A percentile compares a stretch with the other conserved stretches of the same genome.
Conservation (phyloP, 345 rosid genomes). For the Cardiospermum halicacabum region DNA sequence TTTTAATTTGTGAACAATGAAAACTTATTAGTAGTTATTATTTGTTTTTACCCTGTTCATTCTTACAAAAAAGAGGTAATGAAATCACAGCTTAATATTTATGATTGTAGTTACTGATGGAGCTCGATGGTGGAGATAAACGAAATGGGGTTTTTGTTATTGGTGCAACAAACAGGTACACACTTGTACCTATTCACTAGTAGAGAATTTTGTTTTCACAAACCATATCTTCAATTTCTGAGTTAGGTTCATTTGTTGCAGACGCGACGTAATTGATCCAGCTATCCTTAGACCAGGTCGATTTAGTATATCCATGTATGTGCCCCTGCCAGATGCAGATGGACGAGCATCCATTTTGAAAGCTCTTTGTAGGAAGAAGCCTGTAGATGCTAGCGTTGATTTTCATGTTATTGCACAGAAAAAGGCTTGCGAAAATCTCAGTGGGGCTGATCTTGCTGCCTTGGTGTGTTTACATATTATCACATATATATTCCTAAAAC, state of each 20-base stretch:
- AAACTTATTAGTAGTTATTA: no score
- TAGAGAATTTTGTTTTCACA: background rate
- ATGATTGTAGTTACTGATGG: constrained; percentile 62
- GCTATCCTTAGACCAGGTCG: constrained; percentile 91
- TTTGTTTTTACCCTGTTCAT: background rate
- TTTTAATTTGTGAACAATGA: no score
- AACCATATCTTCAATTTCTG: background rate
- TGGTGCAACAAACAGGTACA: constrained; percentile 87
- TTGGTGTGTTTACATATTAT: constrained; percentile 42
- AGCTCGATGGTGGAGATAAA: constrained; percentile 80
- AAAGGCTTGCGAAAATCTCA: no score
- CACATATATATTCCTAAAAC: no score
- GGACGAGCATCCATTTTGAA: constrained; percentile 75
- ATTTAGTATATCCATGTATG: constrained; percentile 21
- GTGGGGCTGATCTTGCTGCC: constrained; percentile 67
- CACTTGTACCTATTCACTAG: background rate
- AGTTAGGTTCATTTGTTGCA: constrained; percentile 31
- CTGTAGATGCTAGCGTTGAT: no score
- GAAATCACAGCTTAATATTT: background rate
- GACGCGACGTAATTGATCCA: constrained; percentile 81
- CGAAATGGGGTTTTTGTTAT: constrained; percentile 74
- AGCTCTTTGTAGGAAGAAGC: constrained; percentile 31
- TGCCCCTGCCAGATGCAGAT: constrained; percentile 70
- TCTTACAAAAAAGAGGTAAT: no score
- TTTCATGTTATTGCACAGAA: no score